Evolutionary conservation across 2,329 filamentous ascomycete species (phyloP), one percentile per base, ranked within the genome.

Genomic region (Pyricularia pennisetigena): DNA sequence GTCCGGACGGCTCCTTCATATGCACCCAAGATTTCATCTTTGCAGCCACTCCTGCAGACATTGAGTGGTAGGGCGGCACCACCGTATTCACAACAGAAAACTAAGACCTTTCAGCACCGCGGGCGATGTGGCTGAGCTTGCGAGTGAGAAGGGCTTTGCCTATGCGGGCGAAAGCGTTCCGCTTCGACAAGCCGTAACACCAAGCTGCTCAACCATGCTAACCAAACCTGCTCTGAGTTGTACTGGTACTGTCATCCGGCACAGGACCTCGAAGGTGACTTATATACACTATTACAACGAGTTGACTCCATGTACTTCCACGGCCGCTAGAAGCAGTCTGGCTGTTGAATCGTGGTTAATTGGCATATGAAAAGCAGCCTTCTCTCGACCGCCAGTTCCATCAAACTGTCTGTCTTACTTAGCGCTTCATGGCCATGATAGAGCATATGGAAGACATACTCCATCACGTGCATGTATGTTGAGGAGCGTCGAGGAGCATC

Each of bases 381-480:
- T 20, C 35, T 14, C 35, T 20, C 16, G 68, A 68, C 71, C 8
- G 87, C 92, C 0, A 90, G 94, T 74, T 91, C 91, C 0, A 91
- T 94, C 71, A 84, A 92, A 79, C 83, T 94, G 2, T 90, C 87
- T 74, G 90, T 94, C 69, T 94, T 94, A 90, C 89, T 0, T 90
- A 94, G 75, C 85, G 91, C 8, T 94, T 94, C 78, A 94, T 94
- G 91, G 88, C 89, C 7, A 93, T 94, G 72, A 91, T 91, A 1
- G 91, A 94, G 77, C 91, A 94, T 74, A 94, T 94, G 91, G 91
- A 91, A 0, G 82, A 90, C 68, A 88, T 90, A 14, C 78, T 94
- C 20, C 90, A 93, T 93, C 68, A n/a, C n/a, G n/a, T n/a, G n/a
- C n/a, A n/a, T n/a, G n/a, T n/a, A n/a, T n/a, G n/a, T 91, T 86